Evolutionary conservation across 1,284 basidiomycete species (phyloP), one percentile per base, ranked within the genome.

Genomic region (Irpex rosettiformis): DNA sequence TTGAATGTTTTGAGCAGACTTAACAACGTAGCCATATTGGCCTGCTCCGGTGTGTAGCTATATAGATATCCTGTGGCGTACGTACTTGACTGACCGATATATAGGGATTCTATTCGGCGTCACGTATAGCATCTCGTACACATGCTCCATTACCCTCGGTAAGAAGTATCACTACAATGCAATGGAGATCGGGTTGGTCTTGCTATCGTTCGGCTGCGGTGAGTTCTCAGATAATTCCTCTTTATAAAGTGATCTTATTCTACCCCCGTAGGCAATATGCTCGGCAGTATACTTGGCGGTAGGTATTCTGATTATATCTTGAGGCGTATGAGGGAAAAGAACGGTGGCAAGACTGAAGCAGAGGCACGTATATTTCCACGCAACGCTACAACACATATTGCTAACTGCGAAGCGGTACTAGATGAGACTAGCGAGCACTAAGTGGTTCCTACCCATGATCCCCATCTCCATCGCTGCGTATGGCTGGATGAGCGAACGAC

Each of bases 271-370:
- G 91, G 91, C 4, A 84, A 80, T 62, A 77, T 93, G 29, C 67
- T 75, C 1, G 93, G 93, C 2, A 89, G 85, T 60, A 63, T 94
- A 6, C 62, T 88, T 0, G 93, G 93, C 7, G 93, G 94, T 0
- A 77, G 85, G 7, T 92, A 85, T 75, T 91, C 88, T 1, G 94
- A 96, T 70, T 70, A 75, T 47, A 77, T 86, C 33, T 76, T 93
- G 28, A 68, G 70, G 3, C 75, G 77, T 51, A 71, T 89, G 55
- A 88, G 82, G 61, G 77, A 73, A 21, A 72, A 76, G 52, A 88
- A 89, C 62, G 83, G 81, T 1, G 90, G 88, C 1, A 73, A 79
- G 40, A 78, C 78, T 57, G 76, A 79, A 56, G 83, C 91, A 5
- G 92, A 94, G 79, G 89, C 86, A 27, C 55, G 43, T 52, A 21